Conservation (phyloP, 2,329 filamentous ascomycete species). For the Calonectria fujianensis region DNA sequence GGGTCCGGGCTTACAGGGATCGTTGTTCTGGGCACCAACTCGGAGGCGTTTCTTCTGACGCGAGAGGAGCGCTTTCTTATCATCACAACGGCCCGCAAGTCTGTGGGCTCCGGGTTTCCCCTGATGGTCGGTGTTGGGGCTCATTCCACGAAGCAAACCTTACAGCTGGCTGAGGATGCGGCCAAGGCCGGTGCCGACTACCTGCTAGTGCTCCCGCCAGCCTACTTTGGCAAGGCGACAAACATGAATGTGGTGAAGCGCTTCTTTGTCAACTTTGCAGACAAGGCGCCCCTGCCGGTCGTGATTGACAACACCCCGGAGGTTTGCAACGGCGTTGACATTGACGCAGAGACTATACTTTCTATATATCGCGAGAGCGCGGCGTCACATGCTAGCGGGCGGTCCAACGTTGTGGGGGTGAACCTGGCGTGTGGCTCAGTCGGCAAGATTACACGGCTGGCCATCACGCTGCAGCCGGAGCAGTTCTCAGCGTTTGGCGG, state of each 20-base stretch:
- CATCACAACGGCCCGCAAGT: constrained; percentile 79
- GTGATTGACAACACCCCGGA: constrained; percentile 82
- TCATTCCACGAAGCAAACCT: constrained; percentile 78
- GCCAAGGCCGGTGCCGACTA: constrained; percentile 77
- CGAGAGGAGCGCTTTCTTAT: constrained; percentile 75
- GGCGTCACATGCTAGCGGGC: constrained; percentile 44
- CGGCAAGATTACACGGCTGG: constrained; percentile 80
- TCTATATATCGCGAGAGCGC: constrained; percentile 52
- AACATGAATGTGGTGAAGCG: constrained; percentile 73
- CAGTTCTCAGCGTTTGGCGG: constrained; percentile 82
- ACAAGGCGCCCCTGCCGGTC: constrained; percentile 72
- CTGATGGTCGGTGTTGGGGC: constrained; percentile 83
- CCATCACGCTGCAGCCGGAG: constrained; percentile 67
- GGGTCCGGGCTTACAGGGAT: constrained; percentile 70
- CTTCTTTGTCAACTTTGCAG: constrained; percentile 76
- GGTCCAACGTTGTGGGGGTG: constrained; percentile 78
- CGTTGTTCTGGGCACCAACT: constrained; percentile 73
- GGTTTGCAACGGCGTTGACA: constrained; percentile 80
- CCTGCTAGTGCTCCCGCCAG: constrained; percentile 76
- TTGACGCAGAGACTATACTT: constrained; percentile 77
- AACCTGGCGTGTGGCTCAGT: constrained; percentile 84
- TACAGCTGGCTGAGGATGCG: constrained; percentile 76
- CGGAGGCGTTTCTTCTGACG: constrained; percentile 74
- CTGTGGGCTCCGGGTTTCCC: constrained; percentile 90
- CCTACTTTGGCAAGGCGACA: constrained; percentile 79